A percentile compares a stretch with the other conserved stretches of the same genome.
phyloP scores from a whole-genome alignment of 306 rosid species.

The Cucurbita maxima region DNA sequence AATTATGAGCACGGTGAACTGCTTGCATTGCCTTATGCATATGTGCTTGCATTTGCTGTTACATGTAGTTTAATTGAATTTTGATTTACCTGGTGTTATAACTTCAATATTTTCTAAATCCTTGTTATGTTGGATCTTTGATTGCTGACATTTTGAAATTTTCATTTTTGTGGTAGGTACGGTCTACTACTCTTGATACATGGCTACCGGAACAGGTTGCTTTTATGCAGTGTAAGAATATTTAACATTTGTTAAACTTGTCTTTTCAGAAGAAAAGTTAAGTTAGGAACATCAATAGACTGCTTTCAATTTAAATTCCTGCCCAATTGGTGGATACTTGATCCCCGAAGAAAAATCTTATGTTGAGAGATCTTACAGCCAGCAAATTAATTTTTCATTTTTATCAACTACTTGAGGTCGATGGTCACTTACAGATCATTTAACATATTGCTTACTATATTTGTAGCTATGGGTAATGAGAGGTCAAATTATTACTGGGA shows the following conservation, averaged over 20 bases:
- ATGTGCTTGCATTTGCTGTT: neutral
- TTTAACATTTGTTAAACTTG: neutral
- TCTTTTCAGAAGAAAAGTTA: neutral
- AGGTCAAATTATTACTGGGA: conserved; percentile 71
- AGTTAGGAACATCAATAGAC: neutral
- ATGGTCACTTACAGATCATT: neutral
- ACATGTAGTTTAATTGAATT: neutral
- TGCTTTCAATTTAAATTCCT: neutral
- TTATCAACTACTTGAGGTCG: neutral
- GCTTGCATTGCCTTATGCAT: neutral
- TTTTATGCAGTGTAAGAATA: conserved; percentile 74
- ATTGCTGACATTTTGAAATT: conserved; percentile 1
- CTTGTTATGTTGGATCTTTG: neutral
- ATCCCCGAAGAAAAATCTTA: neutral
- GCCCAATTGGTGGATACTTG: neutral
- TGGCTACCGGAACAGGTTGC: conserved; percentile 93
- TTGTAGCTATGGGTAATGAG: conserved; percentile 53
- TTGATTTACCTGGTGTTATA: neutral
- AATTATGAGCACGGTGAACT: neutral
- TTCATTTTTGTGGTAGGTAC: conserved; percentile 42
- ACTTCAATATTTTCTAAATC: neutral
- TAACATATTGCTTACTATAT: neutral
- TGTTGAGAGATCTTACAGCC: neutral
- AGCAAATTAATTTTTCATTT: neutral
- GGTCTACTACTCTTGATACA: conserved; percentile 87